Conservation (phyloP, 2,329 filamentous ascomycete genomes). For the Phoma sp. region DNA sequence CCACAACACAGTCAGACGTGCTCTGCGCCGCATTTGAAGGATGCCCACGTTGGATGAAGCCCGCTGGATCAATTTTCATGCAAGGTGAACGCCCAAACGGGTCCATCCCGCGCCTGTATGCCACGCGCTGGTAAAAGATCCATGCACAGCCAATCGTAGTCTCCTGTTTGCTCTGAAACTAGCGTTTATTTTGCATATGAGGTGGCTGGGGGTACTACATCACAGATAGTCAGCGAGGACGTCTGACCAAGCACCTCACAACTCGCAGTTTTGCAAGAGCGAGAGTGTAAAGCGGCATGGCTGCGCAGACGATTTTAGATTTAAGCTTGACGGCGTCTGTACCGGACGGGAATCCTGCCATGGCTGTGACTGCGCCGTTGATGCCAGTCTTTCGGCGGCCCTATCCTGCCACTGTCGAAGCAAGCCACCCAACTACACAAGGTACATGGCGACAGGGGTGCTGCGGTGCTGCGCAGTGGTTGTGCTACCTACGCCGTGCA, state of each 20-base stretch:
- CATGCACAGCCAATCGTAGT: background rate
- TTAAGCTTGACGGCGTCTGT: constrained; percentile 28
- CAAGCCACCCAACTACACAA: background rate
- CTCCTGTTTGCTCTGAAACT: constrained; percentile 1
- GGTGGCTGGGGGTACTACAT: constrained; percentile 19
- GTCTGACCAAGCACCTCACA: background rate
- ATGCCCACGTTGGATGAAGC: constrained; percentile 14
- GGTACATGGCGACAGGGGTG: background rate
- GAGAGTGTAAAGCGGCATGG: constrained; percentile 6
- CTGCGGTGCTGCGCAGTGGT: constrained; percentile 15
- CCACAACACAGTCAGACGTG: constrained; percentile 16
- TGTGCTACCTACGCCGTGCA: constrained; percentile 20
- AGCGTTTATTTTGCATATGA: constrained; percentile 8
- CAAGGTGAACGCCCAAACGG: constrained; percentile 25
- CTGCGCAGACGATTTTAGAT: constrained; percentile 17
- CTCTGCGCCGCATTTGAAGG: constrained; percentile 11
- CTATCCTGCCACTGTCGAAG: constrained; percentile 23
- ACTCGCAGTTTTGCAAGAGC: background rate
- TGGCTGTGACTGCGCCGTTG: constrained; percentile 28
- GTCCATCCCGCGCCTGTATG: constrained; percentile 29
- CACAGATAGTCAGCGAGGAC: constrained; percentile 8
- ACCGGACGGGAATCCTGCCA: constrained; percentile 28
- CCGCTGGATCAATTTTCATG: constrained; percentile 8
- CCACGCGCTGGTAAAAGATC: background rate
- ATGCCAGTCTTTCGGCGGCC: constrained; percentile 23